Conservation (phyloP, 2,329 filamentous ascomycete species). For the Apiospora saccharicola region DNA sequence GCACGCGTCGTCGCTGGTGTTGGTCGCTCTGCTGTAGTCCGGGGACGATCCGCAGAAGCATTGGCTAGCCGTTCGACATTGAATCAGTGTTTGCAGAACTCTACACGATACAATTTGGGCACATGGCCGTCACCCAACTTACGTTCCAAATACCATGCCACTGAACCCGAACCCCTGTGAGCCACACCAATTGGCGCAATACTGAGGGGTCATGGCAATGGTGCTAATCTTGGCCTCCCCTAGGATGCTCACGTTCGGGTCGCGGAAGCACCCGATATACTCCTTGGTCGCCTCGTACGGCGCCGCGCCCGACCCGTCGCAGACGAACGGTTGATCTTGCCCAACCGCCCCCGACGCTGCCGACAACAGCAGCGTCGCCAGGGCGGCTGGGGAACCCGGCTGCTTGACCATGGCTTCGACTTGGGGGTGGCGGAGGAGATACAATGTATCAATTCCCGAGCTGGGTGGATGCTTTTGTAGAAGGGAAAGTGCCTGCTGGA, state of each 20-base stretch:
- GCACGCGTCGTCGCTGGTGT: slow-evolving; percentile 11
- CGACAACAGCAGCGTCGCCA: slow-evolving; percentile 14
- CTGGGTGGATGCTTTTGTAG: background rate
- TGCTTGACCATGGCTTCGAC: background rate
- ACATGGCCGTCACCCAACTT: background rate
- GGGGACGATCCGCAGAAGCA: slow-evolving; percentile 20
- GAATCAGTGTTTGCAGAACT: background rate
- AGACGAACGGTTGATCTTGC: slow-evolving; percentile 15
- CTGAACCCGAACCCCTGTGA: slow-evolving; percentile 17
- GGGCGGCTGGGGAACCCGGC: background rate
- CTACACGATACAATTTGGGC: too few relatives aligned
- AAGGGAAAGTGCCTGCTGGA: background rate
- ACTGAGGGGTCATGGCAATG: slow-evolving; percentile 24
- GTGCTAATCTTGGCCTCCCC: slow-evolving; percentile 22
- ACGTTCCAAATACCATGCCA: slow-evolving; percentile 23
- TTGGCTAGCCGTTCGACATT: background rate
- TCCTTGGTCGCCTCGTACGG: slow-evolving; percentile 22
- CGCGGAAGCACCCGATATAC: slow-evolving; percentile 17
- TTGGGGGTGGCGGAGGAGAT: background rate
- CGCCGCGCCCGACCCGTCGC: slow-evolving; percentile 14
- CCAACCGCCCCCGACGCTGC: background rate
- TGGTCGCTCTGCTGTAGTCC: slow-evolving; percentile 21
- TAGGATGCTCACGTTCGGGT: slow-evolving; percentile 20
- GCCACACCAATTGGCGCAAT: slow-evolving; percentile 25
- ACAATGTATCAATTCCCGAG: background rate